These are phyloP conservation scores for Phalaenopsis aphrodite DNA, from an alignment of 106 monocot species.

Conservation along the genomic window DNA sequence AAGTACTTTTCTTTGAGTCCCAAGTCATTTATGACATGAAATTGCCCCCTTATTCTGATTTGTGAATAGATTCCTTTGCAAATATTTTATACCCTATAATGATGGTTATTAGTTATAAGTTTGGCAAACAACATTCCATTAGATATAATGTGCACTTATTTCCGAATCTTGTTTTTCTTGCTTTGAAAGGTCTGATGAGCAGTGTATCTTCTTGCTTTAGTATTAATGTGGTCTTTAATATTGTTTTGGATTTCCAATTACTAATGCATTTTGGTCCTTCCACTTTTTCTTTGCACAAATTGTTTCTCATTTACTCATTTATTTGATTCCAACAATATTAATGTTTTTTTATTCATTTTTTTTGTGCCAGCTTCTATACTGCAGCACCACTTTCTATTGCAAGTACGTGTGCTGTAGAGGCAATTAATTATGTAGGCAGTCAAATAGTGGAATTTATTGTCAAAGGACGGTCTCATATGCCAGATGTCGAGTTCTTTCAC, in stretches of 20 bases:
- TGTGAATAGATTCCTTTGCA: no score
- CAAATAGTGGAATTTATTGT: conserved; percentile 47
- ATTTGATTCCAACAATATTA: background rate
- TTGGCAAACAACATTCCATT: no score
- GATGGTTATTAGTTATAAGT: no score
- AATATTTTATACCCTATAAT: no score
- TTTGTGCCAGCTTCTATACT: conserved; percentile 49
- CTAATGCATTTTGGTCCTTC: background rate
- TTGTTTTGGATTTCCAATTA: background rate
- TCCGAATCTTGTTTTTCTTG: background rate
- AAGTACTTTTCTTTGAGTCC: no score
- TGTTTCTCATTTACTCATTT: background rate
- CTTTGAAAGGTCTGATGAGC: background rate
- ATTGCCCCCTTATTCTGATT: no score
- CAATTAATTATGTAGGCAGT: conserved; percentile 20
- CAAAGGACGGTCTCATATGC: conserved; percentile 35
- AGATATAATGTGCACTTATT: background rate
- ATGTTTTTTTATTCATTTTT: background rate
- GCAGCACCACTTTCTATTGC: conserved; percentile 72
- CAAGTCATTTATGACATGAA: no score
- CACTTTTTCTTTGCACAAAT: background rate
- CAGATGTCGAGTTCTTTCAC: conserved; percentile 27
- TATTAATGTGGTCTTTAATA: background rate
- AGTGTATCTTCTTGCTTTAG: background rate
- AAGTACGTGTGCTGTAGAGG: conserved; percentile 34